Conservation (phyloP, 805 yeast species). For the Nakazawaea molendinolei region DNA sequence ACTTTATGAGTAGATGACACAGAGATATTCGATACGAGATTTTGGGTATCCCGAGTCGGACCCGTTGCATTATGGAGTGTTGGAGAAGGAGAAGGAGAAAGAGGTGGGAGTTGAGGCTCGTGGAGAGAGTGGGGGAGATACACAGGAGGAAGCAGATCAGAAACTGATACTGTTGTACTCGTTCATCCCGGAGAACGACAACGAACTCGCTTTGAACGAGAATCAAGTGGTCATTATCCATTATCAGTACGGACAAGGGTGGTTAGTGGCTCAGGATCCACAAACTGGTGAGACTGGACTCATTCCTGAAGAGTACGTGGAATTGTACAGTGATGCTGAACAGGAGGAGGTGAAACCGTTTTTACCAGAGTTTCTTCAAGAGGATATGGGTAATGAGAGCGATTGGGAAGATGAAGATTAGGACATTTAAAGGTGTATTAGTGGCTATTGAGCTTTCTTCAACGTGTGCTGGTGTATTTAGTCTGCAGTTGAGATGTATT, state of each 20-base stretch:
- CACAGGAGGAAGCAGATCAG: constrained; percentile 23
- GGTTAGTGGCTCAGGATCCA: constrained; percentile 91
- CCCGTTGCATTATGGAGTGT: constrained; percentile 65
- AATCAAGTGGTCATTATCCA: constrained; percentile 83
- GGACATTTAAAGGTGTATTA: no score
- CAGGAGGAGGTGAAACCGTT: constrained; percentile 39
- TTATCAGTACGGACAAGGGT: constrained; percentile 95
- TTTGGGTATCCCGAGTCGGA: constrained; percentile 70
- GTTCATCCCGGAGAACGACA: constrained; percentile 89
- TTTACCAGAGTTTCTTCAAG: constrained; percentile 26
- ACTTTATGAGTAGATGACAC: constrained; percentile 1
- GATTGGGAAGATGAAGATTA: constrained; percentile 23
- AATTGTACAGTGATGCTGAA: constrained; percentile 31
- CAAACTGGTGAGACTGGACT: constrained; percentile 76
- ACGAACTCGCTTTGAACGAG: constrained; percentile 70
- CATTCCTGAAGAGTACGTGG: constrained; percentile 93
- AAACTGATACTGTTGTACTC: constrained; percentile 84
- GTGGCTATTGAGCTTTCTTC: no score
- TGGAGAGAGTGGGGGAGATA: constrained; percentile 18
- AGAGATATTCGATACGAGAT: constrained; percentile 57
- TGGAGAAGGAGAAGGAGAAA: constrained; percentile 19
- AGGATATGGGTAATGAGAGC: constrained; percentile 16
- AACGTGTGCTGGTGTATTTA: no score
- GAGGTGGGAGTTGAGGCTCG: constrained; percentile 11
- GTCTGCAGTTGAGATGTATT: no score